Evolutionary conservation across 2,329 filamentous ascomycete genomes (phyloP).

Genomic region (Xylariaceae sp.): DNA sequence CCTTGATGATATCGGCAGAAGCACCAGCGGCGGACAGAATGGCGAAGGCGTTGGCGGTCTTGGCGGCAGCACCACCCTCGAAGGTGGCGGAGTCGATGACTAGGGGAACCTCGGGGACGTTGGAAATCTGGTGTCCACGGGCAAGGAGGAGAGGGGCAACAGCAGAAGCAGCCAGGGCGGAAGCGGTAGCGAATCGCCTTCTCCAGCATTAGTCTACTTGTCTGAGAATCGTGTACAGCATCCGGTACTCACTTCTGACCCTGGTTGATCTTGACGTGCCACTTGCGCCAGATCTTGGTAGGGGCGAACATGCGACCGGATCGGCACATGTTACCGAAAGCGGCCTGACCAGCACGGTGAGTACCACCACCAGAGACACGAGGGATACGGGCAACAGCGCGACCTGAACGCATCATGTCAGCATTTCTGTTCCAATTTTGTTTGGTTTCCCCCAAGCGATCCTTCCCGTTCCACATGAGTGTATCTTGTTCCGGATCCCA

Average conservation of each 20-base stretch:
- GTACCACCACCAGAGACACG: slow-evolving; percentile 99
- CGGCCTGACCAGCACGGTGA: slow-evolving; percentile 99
- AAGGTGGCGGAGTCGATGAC: slow-evolving; percentile 91
- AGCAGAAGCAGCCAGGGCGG: slow-evolving; percentile 92
- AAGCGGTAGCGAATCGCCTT: slow-evolving; percentile 95
- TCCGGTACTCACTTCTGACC: slow-evolving; percentile 76
- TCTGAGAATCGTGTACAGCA: not conserved
- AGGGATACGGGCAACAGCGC: slow-evolving; percentile 99
- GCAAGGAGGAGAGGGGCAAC: slow-evolving; percentile 91
- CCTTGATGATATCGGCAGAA: slow-evolving; percentile 86
- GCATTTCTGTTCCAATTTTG: slow-evolving; percentile 6
- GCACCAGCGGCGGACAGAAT: slow-evolving; percentile 92
- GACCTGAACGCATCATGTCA: slow-evolving; percentile 54
- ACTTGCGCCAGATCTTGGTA: slow-evolving; percentile 99
- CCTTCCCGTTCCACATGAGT: too few relatives aligned
- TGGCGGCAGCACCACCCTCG: slow-evolving; percentile 70
- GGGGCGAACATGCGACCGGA: slow-evolving; percentile 99
- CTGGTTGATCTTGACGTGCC: slow-evolving; percentile 99
- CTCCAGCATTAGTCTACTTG: slow-evolving; percentile 16
- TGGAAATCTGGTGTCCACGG: slow-evolving; percentile 91
- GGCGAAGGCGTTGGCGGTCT: slow-evolving; percentile 80
- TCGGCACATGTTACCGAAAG: slow-evolving; percentile 99
- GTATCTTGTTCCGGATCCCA: too few relatives aligned
- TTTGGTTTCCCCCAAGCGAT: not conserved
- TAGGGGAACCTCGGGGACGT: slow-evolving; percentile 92